A percentile compares a stretch with the other conserved stretches of the same genome.
Evolutionary conservation across 1,284 basidiomycete genomes (phyloP).

Genomic region (Golubevia sp.): DNA sequence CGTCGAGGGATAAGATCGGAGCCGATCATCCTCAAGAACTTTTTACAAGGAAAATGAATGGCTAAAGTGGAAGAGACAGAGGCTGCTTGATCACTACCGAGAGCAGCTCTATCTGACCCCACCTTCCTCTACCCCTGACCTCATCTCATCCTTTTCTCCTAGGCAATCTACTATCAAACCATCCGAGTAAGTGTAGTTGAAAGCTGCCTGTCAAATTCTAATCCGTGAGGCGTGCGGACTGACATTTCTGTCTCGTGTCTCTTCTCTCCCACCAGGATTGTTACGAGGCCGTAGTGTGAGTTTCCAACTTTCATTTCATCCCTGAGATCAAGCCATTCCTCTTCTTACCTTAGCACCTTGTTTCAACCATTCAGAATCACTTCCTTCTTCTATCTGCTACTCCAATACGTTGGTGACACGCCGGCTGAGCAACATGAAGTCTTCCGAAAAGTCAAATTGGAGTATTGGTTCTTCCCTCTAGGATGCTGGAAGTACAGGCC

Average conservation of each 20-base stretch:
- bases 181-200: slow-evolving; percentile 24
- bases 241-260: no score
- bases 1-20: no score
- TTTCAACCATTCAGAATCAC: slow-evolving; percentile 67
- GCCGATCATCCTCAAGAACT: slow-evolving; percentile 12
- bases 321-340: background rate
- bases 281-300: slow-evolving; percentile 40
- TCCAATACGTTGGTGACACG: slow-evolving; percentile 73
- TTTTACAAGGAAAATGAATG: no score
- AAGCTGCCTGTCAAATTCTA: no score
- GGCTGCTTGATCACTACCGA: no score
- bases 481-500: slow-evolving; percentile 72
- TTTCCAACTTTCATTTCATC: background rate
- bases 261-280: slow-evolving; percentile 68
- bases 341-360: background rate
- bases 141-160: background rate
- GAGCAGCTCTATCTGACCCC: background rate
- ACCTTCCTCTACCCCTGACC: background rate
- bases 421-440: slow-evolving; percentile 70
- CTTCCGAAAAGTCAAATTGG: slow-evolving; percentile 65
- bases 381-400: slow-evolving; percentile 76
- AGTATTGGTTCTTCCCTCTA: slow-evolving; percentile 75
- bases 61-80: no score
- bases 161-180: slow-evolving; percentile 58
- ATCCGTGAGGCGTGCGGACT: no score